These are phyloP conservation scores for Mollisia scopiformis DNA, from an alignment of 2,329 filamentous ascomycete species.

Conservation along the genomic window DNA sequence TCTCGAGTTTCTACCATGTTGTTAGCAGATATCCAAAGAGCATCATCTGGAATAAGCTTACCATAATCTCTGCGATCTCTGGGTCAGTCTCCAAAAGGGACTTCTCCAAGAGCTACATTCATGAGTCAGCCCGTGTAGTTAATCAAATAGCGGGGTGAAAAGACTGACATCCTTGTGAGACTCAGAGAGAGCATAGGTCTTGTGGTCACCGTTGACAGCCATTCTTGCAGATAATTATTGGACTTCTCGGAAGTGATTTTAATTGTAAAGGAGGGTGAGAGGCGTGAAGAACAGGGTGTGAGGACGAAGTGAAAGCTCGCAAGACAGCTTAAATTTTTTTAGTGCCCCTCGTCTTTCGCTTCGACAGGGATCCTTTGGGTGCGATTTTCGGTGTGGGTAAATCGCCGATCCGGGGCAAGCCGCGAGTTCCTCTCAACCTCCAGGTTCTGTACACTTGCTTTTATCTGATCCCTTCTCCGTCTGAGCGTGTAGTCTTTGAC, in stretches of 20 bases:
- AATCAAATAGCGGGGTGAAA: not conserved
- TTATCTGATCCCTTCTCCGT: no score
- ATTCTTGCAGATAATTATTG: conserved; percentile 20
- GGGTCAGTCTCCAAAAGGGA: conserved; percentile 88
- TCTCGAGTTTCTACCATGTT: conserved; percentile 74
- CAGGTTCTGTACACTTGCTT: no score
- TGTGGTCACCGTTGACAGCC: conserved; percentile 23
- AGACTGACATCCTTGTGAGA: conserved; percentile 55
- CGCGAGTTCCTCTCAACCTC: no score
- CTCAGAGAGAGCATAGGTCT: conserved; percentile 60
- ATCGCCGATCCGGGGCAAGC: not conserved
- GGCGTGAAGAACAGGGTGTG: not conserved
- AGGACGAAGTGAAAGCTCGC: not conserved
- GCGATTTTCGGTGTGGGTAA: not conserved
- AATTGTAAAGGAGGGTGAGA: not conserved
- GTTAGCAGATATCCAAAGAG: not conserved
- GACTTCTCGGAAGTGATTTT: not conserved
- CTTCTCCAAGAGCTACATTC: conserved; percentile 86
- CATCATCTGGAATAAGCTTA: conserved; percentile 46
- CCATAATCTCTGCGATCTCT: conserved; percentile 97
- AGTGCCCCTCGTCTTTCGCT: not conserved
- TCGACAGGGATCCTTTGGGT: not conserved
- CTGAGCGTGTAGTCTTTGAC: no score
- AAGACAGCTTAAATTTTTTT: not conserved
- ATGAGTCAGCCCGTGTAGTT: conserved; percentile 38